phyloP scores from a whole-genome alignment of 2,329 filamentous ascomycete species.

The Aureobasidium mangrovei region DNA sequence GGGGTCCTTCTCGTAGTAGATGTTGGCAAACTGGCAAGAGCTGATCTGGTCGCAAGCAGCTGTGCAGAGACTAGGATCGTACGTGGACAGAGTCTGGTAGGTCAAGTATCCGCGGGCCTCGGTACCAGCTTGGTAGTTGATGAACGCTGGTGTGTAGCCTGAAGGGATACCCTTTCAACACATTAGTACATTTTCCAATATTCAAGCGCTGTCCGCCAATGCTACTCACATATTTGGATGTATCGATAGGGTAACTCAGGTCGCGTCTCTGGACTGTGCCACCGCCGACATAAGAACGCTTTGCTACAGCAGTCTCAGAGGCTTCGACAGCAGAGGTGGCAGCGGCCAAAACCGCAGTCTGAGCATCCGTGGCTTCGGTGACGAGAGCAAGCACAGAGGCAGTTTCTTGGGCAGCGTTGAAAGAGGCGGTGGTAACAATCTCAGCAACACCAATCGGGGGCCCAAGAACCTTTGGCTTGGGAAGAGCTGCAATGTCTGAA shows the following conservation, averaged over 20 bases:
- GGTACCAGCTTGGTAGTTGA: not conserved
- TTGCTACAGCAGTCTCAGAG: not conserved
- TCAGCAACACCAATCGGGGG: slow-evolving; percentile 2
- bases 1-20: slow-evolving; percentile 20
- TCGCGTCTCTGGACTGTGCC: not conserved
- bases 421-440: not conserved
- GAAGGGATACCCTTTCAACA: not conserved
- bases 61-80: slow-evolving; percentile 19
- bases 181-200: not conserved
- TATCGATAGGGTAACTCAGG: slow-evolving; percentile 8
- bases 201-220: too few relatives aligned
- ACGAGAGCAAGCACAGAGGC: slow-evolving; percentile 4
- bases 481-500: slow-evolving; percentile 6
- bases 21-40: slow-evolving; percentile 21
- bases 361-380: slow-evolving; percentile 5
- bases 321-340: not conserved
- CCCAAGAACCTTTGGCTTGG: not conserved
- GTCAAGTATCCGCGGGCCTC: slow-evolving; percentile 10
- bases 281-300: slow-evolving; percentile 9
- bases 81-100: slow-evolving; percentile 14
- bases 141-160: slow-evolving; percentile 11
- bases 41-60: slow-evolving; percentile 17
- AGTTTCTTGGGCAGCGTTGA: not conserved
- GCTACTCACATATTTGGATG: not conserved
- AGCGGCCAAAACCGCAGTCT: not conserved